Conservation (phyloP, 2,329 filamentous ascomycete genomes). For the Cryphonectria carpinicola region DNA sequence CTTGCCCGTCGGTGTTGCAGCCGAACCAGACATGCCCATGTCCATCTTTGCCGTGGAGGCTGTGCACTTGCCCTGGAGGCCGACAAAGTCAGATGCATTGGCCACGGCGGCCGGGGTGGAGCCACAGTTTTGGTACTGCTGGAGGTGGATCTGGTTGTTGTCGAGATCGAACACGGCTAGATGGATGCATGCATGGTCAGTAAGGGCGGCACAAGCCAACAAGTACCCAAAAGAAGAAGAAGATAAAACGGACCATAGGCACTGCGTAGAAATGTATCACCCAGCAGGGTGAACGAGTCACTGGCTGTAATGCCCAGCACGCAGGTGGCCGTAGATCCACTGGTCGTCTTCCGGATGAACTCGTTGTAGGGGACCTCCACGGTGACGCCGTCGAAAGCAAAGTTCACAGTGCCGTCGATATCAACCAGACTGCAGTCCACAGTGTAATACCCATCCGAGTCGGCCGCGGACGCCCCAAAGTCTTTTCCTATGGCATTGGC, state of each 20-base stretch:
- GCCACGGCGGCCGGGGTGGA: slow-evolving; percentile 47
- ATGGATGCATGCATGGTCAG: slow-evolving; percentile 42
- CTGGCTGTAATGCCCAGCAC: slow-evolving; percentile 55
- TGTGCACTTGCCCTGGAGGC: slow-evolving; percentile 33
- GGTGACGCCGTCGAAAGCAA: slow-evolving; percentile 52
- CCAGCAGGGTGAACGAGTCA: slow-evolving; percentile 55
- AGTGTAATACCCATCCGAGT: slow-evolving; percentile 49
- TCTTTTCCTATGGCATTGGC: slow-evolving; percentile 53
- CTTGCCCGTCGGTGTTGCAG: background rate
- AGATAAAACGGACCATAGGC: slow-evolving; percentile 49
- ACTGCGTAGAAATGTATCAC: slow-evolving; percentile 61
- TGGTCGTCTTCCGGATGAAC: slow-evolving; percentile 46
- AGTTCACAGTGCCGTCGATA: slow-evolving; percentile 50
- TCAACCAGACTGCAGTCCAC: slow-evolving; percentile 50
- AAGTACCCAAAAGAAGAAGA: fast-evolving
- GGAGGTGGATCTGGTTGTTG: slow-evolving; percentile 51
- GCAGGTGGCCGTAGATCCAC: slow-evolving; percentile 41
- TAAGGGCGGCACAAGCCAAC: background rate
- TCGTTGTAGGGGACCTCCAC: slow-evolving; percentile 55
- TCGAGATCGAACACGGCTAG: slow-evolving; percentile 57
- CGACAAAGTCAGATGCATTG: slow-evolving; percentile 35
- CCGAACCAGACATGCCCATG: slow-evolving; percentile 7
- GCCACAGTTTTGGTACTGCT: slow-evolving; percentile 56
- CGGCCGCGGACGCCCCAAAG: slow-evolving; percentile 48
- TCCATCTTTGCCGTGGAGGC: slow-evolving; percentile 1